Evolutionary conservation across 2,329 filamentous ascomycete species (phyloP).

Genomic region (Zarea fungicola): DNA sequence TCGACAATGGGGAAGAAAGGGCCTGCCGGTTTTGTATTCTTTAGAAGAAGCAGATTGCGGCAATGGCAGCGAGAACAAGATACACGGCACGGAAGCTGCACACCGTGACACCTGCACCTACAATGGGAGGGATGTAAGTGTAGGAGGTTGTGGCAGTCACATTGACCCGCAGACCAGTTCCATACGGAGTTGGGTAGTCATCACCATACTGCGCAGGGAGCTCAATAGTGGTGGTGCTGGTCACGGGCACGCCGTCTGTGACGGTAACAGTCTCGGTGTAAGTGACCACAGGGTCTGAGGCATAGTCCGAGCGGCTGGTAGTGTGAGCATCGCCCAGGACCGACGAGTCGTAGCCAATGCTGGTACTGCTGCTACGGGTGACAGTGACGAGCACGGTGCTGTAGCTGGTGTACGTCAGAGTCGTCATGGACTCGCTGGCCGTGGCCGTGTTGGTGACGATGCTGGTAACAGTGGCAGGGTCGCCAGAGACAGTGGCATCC

Average conservation of each 20-base stretch:
- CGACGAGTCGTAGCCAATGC: conserved; percentile 8
- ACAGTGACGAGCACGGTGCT: conserved; percentile 22
- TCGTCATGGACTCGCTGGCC: conserved; percentile 12
- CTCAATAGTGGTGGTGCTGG: conserved; percentile 29
- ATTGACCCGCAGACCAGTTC: conserved; percentile 25
- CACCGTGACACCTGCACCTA: conserved; percentile 22
- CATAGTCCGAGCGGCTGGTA: neutral
- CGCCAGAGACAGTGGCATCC: conserved; percentile 26
- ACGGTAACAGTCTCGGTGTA: conserved; percentile 28
- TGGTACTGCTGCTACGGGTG: conserved; percentile 19
- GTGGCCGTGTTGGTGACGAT: conserved; percentile 17
- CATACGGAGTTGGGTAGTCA: conserved; percentile 12
- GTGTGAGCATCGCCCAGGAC: conserved; percentile 11
- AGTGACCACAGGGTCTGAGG: conserved; percentile 18
- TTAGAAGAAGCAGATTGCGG: neutral
- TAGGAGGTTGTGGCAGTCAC: conserved; percentile 21
- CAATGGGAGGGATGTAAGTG: conserved; percentile 13
- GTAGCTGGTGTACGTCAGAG: conserved; percentile 24
- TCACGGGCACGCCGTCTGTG: conserved; percentile 23
- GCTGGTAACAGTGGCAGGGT: conserved; percentile 27
- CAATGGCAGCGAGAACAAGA: neutral
- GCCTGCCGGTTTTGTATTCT: too few species aligned
- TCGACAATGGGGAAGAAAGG: too few species aligned
- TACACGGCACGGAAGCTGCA: conserved; percentile 16
- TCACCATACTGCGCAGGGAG: conserved; percentile 18